A percentile compares a stretch with the other conserved stretches of the same genome.
phyloP scores from a whole-genome alignment of 169 alveolate genomes.

The Theileria orientalis region DNA sequence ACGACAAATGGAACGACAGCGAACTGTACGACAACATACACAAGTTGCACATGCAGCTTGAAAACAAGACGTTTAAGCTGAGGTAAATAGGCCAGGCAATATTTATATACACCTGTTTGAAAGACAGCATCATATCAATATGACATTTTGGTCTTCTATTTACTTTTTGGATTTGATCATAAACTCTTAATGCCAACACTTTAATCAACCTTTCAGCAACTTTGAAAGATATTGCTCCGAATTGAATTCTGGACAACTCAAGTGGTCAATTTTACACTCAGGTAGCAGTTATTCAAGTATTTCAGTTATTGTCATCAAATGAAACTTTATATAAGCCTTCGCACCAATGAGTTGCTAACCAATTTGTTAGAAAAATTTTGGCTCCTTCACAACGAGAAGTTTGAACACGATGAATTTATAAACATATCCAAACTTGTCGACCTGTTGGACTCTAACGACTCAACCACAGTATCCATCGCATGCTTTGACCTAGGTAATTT shows the following conservation, averaged over 20 bases:
- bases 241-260: conserved; percentile 73
- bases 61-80: conserved; percentile 70
- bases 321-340: background rate
- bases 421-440: conserved; percentile 78
- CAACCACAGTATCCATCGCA: conserved; percentile 82
- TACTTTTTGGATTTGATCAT: too few species aligned
- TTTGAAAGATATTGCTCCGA: conserved; percentile 80
- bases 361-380: conserved; percentile 72
- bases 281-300: background rate
- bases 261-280: conserved; percentile 82
- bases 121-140: too few species aligned
- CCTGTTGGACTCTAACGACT: conserved; percentile 71
- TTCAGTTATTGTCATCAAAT: too few species aligned
- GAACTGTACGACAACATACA: conserved; percentile 80
- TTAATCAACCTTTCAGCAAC: too few species aligned
- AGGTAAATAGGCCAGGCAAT: conserved; percentile 39
- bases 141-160: too few species aligned
- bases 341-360: too few species aligned
- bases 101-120: background rate
- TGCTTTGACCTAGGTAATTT: conserved; percentile 81
- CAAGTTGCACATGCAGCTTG: conserved; percentile 74
- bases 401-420: conserved; percentile 79
- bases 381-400: conserved; percentile 76
- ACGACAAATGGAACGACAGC: conserved; percentile 83
- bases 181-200: too few species aligned